Evolutionary conservation across 495 filamentous ascomycete genomes (phyloP), one percentile per base, ranked within the genome.

Genomic region (Geopyxis carbonaria): DNA sequence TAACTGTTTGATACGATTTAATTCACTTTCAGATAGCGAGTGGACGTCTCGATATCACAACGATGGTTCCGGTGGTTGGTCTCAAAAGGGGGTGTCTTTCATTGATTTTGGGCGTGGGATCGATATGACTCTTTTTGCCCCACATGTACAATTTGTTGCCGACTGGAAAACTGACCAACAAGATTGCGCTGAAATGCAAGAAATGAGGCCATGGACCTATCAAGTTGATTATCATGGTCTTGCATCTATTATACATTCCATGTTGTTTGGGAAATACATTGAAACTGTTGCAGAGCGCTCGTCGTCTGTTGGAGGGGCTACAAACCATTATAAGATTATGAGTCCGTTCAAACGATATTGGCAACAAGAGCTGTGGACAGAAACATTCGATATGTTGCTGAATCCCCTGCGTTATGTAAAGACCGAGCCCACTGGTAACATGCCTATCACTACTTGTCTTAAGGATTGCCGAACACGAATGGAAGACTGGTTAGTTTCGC

Each of bases 21-120:
- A 83, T 34, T 58, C 65, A 5, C 42, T 64, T 0, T 47, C 53
- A 3, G 58, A 64, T 29, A 56, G 67, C n/a, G 46, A 57, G 19
- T 65, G 67, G 64, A 33, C 22, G 22, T 33, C 52, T 22, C 45
- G 43, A 43, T 97, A 85, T 58, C 65, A 68, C 1, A 67, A 70
- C 27, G 72, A 75, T 28, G 89, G 89, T 11, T 57, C 61, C 0
- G 70, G 70, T 38, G 84, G 84, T 47, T 97, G 89, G 89, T 60
- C 64, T 3, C 61, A 61, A 27, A 84, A 91, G 48, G 89, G 89
- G 14, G 54, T 95, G 3, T 65, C 70, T 6, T 67, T 97, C 1
- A 94, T 97, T 53, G 89, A 97, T 59, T 95, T 97, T 52, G 89
- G 89, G 5, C 75, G 91, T 2, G 80, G 74, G 19, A 91, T 95